These are phyloP conservation scores for Heliophila coronopifolia DNA, from an alignment of 441 rosid genomes.

Conservation along the genomic window DNA sequence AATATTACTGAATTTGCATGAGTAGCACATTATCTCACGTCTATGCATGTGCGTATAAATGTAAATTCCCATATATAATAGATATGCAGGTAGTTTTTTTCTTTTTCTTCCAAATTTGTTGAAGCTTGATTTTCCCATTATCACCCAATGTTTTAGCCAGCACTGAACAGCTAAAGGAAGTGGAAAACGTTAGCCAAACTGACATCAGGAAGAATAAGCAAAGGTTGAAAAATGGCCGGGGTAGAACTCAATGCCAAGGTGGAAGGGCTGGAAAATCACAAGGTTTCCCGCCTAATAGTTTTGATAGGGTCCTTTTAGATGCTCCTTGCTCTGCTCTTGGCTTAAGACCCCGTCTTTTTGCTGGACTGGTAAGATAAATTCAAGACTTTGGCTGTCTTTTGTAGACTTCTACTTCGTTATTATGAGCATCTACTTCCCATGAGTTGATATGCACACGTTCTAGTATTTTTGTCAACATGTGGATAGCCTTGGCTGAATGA, in stretches of 20 bases:
- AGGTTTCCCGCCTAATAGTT: slow-evolving; percentile 76
- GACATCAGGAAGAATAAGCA: slow-evolving; percentile 58
- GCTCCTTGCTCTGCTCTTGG: slow-evolving; percentile 99
- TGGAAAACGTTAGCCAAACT: slow-evolving; percentile 53
- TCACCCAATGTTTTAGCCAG: slow-evolving; percentile 43
- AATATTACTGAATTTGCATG: slow-evolving; percentile 9
- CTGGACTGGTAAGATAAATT: slow-evolving; percentile 55
- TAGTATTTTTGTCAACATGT: slow-evolving; percentile 1
- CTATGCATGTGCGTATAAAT: slow-evolving; percentile 2
- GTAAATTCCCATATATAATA: slow-evolving; percentile 1
- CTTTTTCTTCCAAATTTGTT: too few relatives aligned
- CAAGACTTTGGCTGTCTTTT: neutral
- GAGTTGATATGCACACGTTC: neutral
- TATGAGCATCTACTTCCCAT: neutral
- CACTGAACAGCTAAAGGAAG: slow-evolving; percentile 47
- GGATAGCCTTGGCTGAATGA: neutral
- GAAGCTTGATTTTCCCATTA: slow-evolving; percentile 30
- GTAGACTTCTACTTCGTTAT: neutral
- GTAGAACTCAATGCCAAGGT: slow-evolving; percentile 74
- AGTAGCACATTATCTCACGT: neutral
- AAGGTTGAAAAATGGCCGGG: slow-evolving; percentile 81
- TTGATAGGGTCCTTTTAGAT: slow-evolving; percentile 88
- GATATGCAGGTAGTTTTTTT: neutral
- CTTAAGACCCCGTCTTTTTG: slow-evolving; percentile 84
- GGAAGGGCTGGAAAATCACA: slow-evolving; percentile 69